Base-by-base conservation (phyloP, 176 grass and related monocot species). In the Triticum aestivum region DNA sequence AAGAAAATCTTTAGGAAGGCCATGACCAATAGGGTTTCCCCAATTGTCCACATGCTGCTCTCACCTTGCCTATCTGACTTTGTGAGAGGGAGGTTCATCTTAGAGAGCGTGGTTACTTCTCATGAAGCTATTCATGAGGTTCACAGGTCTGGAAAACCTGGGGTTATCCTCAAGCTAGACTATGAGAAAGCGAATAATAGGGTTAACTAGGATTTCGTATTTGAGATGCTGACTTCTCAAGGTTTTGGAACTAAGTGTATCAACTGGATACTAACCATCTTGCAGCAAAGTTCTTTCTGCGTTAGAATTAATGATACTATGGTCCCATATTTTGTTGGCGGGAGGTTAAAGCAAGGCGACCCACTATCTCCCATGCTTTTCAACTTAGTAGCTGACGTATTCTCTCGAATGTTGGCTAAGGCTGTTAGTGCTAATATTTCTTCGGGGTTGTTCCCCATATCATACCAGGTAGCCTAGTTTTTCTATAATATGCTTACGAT, bases 101-200 rank as follows among this genome's bases (percentile, higher is more conserved):
- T 63, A 3, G 7, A 63, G 9, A 63, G 61, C 9, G 61, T 63
- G n/a, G 9, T 34, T 34, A 34, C 33, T 34, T 3, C 33, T 34
- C 33, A 34, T 34, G 33, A 34, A 34, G 33, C 9, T 8, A 3
- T 63, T 2, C 61, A 63, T 10, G 8, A 23, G 21, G 7, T 24
- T 3, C 61, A 63, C 0, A 24, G 0, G 0, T 9, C 2, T 10
- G 1, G 9, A 2, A 4, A 8, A 0, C 0, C 1, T 63, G 26
- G 61, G 7, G 5, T 9, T 63, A 8, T 63, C 20, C 20, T 63
- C 0, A 63, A 63, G 24, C n/a, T 63, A 24, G 61, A 63, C 2
- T 63, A 45, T 34, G 30, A 49, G 11, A 52, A 56, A 4, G 77
- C 77, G 9, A 17, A 32, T 62, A n/a, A 56, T 9, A 62, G 8